Evolutionary conservation across 805 yeast species (phyloP).

Genomic region (Candida palmyrensis): DNA sequence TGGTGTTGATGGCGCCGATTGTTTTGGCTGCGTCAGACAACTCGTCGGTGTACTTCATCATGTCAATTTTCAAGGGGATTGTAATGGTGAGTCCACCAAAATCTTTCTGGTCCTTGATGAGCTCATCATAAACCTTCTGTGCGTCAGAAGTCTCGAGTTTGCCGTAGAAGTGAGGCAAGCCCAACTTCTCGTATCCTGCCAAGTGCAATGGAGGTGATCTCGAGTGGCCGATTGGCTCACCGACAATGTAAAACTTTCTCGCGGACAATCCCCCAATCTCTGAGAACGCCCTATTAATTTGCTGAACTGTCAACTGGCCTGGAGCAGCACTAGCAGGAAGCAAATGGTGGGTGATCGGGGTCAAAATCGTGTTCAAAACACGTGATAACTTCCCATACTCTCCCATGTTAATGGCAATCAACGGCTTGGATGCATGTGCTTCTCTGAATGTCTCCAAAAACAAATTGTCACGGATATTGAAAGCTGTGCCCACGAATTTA

Average conservation of each 20-base stretch:
- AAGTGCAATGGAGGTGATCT: slow-evolving; percentile 86
- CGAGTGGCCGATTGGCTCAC: slow-evolving; percentile 80
- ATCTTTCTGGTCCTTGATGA: slow-evolving; percentile 40
- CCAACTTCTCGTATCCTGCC: slow-evolving; percentile 67
- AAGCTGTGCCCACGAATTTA: slow-evolving; percentile 81
- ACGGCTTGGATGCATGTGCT: slow-evolving; percentile 50
- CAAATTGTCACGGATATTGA: slow-evolving; percentile 59
- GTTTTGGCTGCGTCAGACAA: slow-evolving; percentile 68
- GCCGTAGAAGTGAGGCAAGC: slow-evolving; percentile 69
- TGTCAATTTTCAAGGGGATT: slow-evolving; percentile 84
- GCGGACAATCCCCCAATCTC: slow-evolving; percentile 58
- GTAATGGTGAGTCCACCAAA: slow-evolving; percentile 97
- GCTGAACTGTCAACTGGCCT: slow-evolving; percentile 65
- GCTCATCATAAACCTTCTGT: slow-evolving; percentile 44
- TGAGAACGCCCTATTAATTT: slow-evolving; percentile 54
- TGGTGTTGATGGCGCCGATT: slow-evolving; percentile 96
- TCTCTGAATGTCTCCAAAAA: slow-evolving; percentile 64
- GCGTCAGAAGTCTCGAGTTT: slow-evolving; percentile 67
- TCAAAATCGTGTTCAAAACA: slow-evolving; percentile 66
- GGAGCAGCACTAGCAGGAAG: slow-evolving; percentile 73
- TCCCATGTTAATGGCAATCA: slow-evolving; percentile 84
- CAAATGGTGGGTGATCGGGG: slow-evolving; percentile 77
- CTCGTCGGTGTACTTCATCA: slow-evolving; percentile 60
- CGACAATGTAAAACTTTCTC: slow-evolving; percentile 68
- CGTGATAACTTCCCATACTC: slow-evolving; percentile 72